Base-by-base conservation (phyloP, 768 basidiomycete genomes). In the Pilatotrama ljubarskyi region DNA sequence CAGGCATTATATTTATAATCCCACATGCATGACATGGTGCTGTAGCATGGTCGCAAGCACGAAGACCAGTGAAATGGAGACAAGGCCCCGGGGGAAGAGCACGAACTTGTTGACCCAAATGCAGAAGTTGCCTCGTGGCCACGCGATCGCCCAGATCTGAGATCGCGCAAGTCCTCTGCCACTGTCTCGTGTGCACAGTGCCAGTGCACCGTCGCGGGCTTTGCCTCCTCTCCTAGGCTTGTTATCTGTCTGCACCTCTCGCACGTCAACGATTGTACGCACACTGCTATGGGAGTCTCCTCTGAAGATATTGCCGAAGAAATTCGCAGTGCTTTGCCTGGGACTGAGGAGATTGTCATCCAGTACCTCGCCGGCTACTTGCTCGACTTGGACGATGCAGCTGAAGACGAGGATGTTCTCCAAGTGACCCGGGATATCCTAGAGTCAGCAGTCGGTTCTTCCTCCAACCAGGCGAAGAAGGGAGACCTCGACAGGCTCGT, bases 281-380 rank as follows among this genome's bases (percentile, higher is more conserved):
- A 14, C 38, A 38, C 11, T 35, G 26, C 44, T 18, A 64, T 64
- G 63, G 47, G 43, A 13, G 60, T 60, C 10, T 64, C 63, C 3
- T 17, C 60, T 4, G 69, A 70, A 50, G 88, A 91, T 66, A 87
- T 93, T 64, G 90, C 90, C 18, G 85, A 90, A 71, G 87, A 90
- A 70, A 91, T 93, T 61, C 82, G 90, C 26, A 73, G 76, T 10
- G 77, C 73, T 42, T 82, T 92, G 55, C 89, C 89, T 0, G 90
- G 84, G 9, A 87, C 90, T 1, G 93, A 95, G 67, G 92, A 94
- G 70, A 82, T 91, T 62, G 82, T 94, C 62, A 86, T 93, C 4
- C 88, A 93, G 60, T 95, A 94, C 69, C 82, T 95, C 29, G 80
- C 90, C n/a, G 92, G 92, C 40, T 92, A 91, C 69, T 84, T 94